phyloP scores from a whole-genome alignment of 192 early-diverging fungal genomes.

The Rhizophlyctis rosea region DNA sequence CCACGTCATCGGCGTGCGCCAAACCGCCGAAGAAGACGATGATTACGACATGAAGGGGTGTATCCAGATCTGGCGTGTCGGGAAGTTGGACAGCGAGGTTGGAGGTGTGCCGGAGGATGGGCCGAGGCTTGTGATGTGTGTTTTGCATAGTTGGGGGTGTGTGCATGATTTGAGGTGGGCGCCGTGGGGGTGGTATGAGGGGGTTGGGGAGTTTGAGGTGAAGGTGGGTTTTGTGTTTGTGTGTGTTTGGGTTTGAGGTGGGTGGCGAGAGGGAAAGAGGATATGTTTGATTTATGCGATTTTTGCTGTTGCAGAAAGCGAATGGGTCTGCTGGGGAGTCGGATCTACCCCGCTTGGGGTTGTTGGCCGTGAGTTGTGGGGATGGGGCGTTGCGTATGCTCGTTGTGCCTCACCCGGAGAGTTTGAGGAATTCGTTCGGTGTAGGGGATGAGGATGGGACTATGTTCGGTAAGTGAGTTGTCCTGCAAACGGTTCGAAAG shows the following conservation, averaged over 20 bases:
- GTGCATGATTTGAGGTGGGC: slow-evolving; percentile 40
- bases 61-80: slow-evolving; percentile 41
- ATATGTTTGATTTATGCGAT: too few relatives aligned
- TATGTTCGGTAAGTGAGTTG: too few relatives aligned
- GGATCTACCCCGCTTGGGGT: slow-evolving; percentile 29
- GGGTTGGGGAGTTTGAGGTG: neutral
- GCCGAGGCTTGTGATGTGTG: slow-evolving; percentile 26
- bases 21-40: neutral
- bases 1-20: slow-evolving; percentile 28
- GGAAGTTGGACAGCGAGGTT: too few relatives aligned
- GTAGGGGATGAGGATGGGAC: neutral
- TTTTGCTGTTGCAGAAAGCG: too few relatives aligned
- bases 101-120: neutral
- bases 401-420: slow-evolving; percentile 33
- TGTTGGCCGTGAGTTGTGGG: slow-evolving; percentile 43
- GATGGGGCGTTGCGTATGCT: slow-evolving; percentile 37
- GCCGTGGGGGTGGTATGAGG: slow-evolving; percentile 24
- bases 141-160: slow-evolving; percentile 34
- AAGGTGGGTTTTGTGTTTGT: slow-evolving; percentile 1
- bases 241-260: neutral
- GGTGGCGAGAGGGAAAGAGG: too few relatives aligned
- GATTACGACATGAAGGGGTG: slow-evolving; percentile 27
- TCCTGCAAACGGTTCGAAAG: too few relatives aligned
- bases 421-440: slow-evolving; percentile 8
- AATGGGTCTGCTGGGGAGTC: neutral